Conservation (phyloP, 2,329 filamentous ascomycete genomes). For the Neonectria magnoliae region DNA sequence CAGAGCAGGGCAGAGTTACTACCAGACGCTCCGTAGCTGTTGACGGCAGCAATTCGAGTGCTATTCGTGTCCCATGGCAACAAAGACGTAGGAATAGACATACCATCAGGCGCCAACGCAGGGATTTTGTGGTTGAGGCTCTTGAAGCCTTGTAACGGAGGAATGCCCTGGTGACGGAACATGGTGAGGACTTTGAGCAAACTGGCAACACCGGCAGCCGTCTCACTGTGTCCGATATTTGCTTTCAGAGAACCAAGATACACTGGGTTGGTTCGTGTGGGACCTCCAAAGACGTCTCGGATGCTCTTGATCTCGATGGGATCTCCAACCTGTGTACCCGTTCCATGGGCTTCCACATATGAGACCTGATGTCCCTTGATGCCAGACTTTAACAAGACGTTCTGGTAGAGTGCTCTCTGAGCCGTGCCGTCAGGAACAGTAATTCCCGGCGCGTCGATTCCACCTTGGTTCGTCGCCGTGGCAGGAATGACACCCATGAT, state of each 20-base stretch:
- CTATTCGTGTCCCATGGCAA: constrained; percentile 30
- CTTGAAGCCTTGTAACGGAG: constrained; percentile 40
- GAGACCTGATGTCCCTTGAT: constrained; percentile 33
- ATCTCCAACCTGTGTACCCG: constrained; percentile 59
- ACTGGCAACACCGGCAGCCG: constrained; percentile 43
- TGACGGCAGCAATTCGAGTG: constrained; percentile 43
- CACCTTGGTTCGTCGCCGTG: constrained; percentile 82
- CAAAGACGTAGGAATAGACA: constrained; percentile 19
- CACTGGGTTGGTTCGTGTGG: constrained; percentile 7
- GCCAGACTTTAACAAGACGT: constrained; percentile 64
- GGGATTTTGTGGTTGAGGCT: constrained; percentile 44
- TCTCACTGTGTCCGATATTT: constrained; percentile 44
- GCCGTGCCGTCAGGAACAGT: constrained; percentile 82
- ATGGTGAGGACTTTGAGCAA: constrained; percentile 47
- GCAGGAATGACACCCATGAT: constrained; percentile 78
- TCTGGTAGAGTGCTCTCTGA: constrained; percentile 76
- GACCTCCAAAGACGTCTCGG: constrained; percentile 27
- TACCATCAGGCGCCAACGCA: constrained; percentile 20
- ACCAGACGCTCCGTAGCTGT: constrained; percentile 51
- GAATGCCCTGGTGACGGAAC: constrained; percentile 40
- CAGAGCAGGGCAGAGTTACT: constrained; percentile 45
- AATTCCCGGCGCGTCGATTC: constrained; percentile 79
- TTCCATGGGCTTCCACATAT: constrained; percentile 59
- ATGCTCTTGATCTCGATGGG: constrained; percentile 50
- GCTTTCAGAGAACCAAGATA: constrained; percentile 46